A percentile compares a stretch with the other conserved stretches of the same genome.
phyloP scores from a whole-genome alignment of 208 protist species.

The Tritrichomonas foetus region DNA sequence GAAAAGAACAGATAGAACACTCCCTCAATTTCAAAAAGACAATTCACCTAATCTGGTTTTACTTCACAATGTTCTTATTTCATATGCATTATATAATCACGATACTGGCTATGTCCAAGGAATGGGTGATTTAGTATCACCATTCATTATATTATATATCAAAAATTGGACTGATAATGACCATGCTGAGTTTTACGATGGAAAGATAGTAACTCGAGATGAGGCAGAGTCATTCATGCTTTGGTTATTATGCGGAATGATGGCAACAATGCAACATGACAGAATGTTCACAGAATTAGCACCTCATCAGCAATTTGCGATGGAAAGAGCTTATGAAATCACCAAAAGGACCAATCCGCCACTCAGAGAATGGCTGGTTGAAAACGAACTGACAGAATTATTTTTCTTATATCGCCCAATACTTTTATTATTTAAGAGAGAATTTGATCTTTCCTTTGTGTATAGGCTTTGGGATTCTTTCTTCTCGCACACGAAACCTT shows the following conservation, averaged over 20 bases:
- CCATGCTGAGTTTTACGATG: not conserved
- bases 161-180: not conserved
- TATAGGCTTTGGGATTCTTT: not conserved
- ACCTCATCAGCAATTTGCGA: not conserved
- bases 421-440: not conserved
- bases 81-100: not conserved
- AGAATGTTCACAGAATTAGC: constrained; percentile 3
- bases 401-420: not conserved
- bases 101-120: constrained; percentile 30
- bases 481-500: not conserved
- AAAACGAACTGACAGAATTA: not conserved
- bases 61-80: not conserved
- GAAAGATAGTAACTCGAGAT: not conserved
- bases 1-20: not conserved
- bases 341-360: not conserved
- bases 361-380: not conserved
- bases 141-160: constrained; percentile 8
- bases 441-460: not conserved
- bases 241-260: not conserved
- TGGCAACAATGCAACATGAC: not conserved
- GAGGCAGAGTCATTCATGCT: not conserved
- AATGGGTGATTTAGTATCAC: not conserved
- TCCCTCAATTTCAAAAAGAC: not conserved
- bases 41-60: constrained; percentile 3
- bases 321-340: not conserved